These are phyloP conservation scores for Kwoniella bestiolae DNA, from an alignment of 768 basidiomycete genomes.

Conservation along the genomic window DNA sequence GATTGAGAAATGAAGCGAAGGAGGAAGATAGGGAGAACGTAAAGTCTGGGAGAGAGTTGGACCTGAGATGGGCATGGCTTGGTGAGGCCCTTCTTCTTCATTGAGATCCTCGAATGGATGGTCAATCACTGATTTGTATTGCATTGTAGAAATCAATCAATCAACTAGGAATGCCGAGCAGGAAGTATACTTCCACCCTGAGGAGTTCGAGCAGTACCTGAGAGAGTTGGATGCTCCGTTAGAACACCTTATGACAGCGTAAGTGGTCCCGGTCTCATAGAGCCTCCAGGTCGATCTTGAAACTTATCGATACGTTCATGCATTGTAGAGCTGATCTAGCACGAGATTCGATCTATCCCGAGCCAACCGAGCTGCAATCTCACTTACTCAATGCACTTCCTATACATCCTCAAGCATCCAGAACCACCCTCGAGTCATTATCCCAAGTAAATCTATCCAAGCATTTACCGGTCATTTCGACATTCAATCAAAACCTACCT, in stretches of 20 bases:
- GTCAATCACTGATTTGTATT: background rate
- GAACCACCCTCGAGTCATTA: conserved; percentile 1
- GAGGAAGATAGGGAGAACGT: conserved; percentile 12
- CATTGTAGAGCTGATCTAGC: conserved; percentile 32
- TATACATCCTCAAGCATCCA: conserved; percentile 6
- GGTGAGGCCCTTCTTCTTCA: conserved; percentile 27
- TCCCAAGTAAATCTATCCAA: background rate
- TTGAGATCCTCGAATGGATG: background rate
- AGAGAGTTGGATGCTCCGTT: conserved; percentile 46
- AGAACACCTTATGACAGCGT: conserved; percentile 44
- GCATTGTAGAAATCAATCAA: conserved; percentile 18
- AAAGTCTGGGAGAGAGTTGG: conserved; percentile 15
- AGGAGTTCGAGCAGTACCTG: conserved; percentile 23
- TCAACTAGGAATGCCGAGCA: background rate
- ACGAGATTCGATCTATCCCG: conserved; percentile 22
- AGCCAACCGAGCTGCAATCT: conserved; percentile 8
- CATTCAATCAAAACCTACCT: background rate
- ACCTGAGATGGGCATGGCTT: conserved; percentile 40
- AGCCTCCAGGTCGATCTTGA: too few relatives aligned
- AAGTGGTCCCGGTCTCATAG: too few relatives aligned
- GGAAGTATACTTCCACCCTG: conserved; percentile 10
- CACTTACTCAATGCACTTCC: conserved; percentile 24
- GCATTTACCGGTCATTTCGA: conserved; percentile 5
- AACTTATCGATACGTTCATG: background rate
- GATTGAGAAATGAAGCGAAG: background rate